phyloP scores from a whole-genome alignment of 306 rosid genomes.

The Hippophae rhamnoides region DNA sequence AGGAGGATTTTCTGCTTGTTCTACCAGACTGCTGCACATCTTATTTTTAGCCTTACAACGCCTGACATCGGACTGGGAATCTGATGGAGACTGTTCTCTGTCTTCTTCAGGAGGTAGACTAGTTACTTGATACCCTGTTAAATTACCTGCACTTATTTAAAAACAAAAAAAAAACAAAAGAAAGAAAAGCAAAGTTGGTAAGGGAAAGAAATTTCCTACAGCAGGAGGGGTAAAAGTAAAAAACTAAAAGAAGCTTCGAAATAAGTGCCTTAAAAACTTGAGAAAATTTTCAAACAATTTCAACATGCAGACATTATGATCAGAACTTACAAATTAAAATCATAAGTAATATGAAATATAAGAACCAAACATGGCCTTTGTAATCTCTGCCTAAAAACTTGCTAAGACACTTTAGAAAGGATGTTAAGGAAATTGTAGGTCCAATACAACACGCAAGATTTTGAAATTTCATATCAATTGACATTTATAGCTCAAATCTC shows the following conservation, averaged over 20 bases:
- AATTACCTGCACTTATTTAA: slow-evolving; percentile 20
- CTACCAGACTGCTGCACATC: slow-evolving; percentile 40
- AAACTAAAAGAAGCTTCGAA: too few relatives aligned
- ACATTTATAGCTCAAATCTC: too few relatives aligned
- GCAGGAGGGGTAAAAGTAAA: neutral
- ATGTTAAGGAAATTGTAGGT: too few relatives aligned
- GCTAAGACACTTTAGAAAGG: too few relatives aligned
- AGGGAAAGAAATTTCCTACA: neutral
- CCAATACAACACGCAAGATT: too few relatives aligned
- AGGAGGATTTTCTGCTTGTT: slow-evolving; percentile 23
- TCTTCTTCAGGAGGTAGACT: slow-evolving; percentile 39
- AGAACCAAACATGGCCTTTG: too few relatives aligned
- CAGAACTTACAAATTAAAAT: neutral
- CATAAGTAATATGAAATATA: too few relatives aligned
- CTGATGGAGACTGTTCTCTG: slow-evolving; percentile 23
- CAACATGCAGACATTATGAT: neutral
- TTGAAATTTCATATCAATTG: too few relatives aligned
- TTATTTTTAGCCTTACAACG: slow-evolving; percentile 63
- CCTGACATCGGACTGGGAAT: slow-evolving; percentile 14
- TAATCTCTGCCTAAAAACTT: too few relatives aligned
- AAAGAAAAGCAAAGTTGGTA: slow-evolving; percentile 11
- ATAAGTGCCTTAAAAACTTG: too few relatives aligned
- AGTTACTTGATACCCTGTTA: slow-evolving; percentile 12
- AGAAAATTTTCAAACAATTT: too few relatives aligned
- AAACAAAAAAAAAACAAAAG: neutral